Conservation (phyloP, 352 stramenopile genomes). For the Globisporangium paddicum region DNA sequence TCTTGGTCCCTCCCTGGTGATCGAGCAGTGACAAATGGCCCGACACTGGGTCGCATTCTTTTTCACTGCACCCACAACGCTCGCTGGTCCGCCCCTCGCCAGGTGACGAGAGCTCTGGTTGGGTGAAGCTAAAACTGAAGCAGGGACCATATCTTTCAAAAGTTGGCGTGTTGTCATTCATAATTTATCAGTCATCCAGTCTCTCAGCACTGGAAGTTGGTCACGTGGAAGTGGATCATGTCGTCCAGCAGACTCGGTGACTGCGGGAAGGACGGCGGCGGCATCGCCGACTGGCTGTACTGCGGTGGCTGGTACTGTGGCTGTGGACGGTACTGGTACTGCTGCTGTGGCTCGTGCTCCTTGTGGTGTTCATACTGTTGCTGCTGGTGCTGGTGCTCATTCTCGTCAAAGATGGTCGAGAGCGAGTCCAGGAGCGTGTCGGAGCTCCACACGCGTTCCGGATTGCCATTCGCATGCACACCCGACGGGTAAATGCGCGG, state of each 20-base stretch:
- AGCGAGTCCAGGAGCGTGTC: constrained; percentile 16
- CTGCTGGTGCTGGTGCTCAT: not conserved
- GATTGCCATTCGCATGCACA: not conserved
- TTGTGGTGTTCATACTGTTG: not conserved
- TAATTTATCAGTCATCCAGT: not conserved
- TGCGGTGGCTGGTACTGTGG: not conserved
- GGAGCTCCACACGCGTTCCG: constrained; percentile 6
- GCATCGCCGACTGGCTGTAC: not conserved
- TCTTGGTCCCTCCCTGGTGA: no score
- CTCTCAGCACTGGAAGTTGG: constrained; percentile 25
- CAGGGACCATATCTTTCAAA: no score
- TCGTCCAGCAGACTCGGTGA: constrained; percentile 34
- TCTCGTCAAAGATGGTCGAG: constrained; percentile 33
- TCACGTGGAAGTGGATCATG: constrained; percentile 46
- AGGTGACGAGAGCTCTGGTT: not conserved
- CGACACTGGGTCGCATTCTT: not conserved
- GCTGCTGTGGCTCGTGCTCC: not conserved
- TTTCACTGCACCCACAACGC: not conserved
- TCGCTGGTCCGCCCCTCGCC: not conserved
- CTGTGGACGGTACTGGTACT: not conserved
- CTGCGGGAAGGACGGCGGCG: constrained; percentile 4
- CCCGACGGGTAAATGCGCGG: constrained; percentile 1
- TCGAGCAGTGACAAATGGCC: not conserved
- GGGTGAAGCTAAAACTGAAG: no score
- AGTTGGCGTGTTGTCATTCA: not conserved